Conservation (phyloP, 2,329 filamentous ascomycete species). For the Neonectria sp. region DNA sequence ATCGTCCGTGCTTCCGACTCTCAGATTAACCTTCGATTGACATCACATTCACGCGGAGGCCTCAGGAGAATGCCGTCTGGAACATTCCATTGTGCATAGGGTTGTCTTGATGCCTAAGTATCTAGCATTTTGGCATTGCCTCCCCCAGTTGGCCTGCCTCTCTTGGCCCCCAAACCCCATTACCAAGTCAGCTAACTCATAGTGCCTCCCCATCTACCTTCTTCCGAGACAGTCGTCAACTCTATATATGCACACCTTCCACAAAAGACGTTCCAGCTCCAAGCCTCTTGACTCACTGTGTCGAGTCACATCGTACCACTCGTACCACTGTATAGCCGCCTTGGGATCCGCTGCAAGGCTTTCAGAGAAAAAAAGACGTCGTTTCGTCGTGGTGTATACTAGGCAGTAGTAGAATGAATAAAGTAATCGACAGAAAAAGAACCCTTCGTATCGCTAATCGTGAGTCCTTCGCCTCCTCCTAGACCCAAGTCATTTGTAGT, state of each 20-base stretch:
- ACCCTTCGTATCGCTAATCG: constrained; percentile 27
- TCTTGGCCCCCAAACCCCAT: constrained; percentile 30
- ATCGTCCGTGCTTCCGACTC: constrained; percentile 14
- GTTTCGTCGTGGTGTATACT: constrained; percentile 39
- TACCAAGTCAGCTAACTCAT: constrained; percentile 16
- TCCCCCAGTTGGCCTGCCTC: constrained; percentile 29
- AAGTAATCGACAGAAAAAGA: constrained; percentile 36
- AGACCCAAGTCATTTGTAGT: constrained; percentile 29
- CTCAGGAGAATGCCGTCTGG: constrained; percentile 37
- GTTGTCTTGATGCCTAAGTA: constrained; percentile 39
- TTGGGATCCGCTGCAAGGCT: constrained; percentile 32
- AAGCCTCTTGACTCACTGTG: constrained; percentile 35
- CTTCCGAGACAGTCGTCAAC: constrained; percentile 40
- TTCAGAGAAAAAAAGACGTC: constrained; percentile 28
- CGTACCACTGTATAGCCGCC: constrained; percentile 33
- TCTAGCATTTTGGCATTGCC: constrained; percentile 33
- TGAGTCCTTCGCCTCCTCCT: constrained; percentile 28
- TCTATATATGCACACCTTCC: constrained; percentile 42
- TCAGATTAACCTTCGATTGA: constrained; percentile 27
- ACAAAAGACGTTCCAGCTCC: constrained; percentile 31
- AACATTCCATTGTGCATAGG: constrained; percentile 44
- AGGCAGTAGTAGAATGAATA: constrained; percentile 30
- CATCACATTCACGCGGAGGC: constrained; percentile 36
- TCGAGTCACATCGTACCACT: constrained; percentile 33
- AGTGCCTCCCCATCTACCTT: constrained; percentile 13